Evolutionary conservation across 2,329 filamentous ascomycete genomes (phyloP).

Genomic region (Colletotrichum liriopes): DNA sequence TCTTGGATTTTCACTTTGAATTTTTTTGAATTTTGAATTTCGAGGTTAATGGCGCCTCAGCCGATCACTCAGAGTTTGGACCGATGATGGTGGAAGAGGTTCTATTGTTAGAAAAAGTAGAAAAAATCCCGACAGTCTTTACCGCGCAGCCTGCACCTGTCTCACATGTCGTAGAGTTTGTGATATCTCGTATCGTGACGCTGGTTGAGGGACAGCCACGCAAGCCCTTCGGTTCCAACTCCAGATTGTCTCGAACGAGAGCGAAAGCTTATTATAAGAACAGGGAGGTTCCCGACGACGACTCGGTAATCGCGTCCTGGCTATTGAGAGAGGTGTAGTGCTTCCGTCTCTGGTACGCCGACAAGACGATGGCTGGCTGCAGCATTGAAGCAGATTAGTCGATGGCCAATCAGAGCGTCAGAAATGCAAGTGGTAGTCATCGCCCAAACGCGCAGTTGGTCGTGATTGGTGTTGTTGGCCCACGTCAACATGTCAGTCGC

Average conservation of each 20-base stretch:
- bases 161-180: conserved; percentile 38
- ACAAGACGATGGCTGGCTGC: conserved; percentile 6
- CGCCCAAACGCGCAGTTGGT: conserved; percentile 8
- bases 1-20: background rate
- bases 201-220: conserved; percentile 2
- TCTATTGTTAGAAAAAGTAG: conserved; percentile 6
- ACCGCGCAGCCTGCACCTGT: conserved; percentile 21
- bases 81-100: background rate
- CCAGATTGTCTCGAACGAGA: background rate
- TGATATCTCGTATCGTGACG: conserved; percentile 10
- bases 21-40: background rate
- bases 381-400: conserved; percentile 1
- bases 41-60: background rate
- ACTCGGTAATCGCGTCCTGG: background rate
- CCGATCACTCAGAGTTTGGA: conserved; percentile 2
- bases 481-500: background rate
- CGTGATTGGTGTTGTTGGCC: background rate
- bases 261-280: background rate
- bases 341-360: conserved; percentile 1
- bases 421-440: background rate
- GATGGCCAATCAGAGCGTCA: conserved; percentile 12
- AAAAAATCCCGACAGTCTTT: conserved; percentile 33
- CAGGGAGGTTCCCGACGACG: background rate
- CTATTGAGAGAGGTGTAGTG: background rate
- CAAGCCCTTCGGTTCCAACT: conserved; percentile 1